phyloP scores from a whole-genome alignment of 306 rosid genomes.

The Sphenostylis stenocarpa region DNA sequence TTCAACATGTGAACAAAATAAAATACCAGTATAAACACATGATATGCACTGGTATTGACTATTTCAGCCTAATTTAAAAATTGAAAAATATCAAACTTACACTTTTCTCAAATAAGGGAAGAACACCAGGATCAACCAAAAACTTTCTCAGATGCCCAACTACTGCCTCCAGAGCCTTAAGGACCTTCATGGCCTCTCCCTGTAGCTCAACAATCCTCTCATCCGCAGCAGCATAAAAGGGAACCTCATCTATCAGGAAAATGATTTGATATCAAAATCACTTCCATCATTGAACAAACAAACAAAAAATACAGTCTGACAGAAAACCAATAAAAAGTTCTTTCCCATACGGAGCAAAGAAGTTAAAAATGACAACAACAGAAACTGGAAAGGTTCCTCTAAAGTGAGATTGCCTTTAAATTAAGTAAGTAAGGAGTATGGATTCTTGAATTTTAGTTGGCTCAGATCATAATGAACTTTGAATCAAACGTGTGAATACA shows the following conservation, averaged over 20 bases:
- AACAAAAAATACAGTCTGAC: background rate
- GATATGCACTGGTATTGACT: background rate
- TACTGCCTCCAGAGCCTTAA: slow-evolving; percentile 84
- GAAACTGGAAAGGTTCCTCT: background rate
- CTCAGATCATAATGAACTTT: background rate
- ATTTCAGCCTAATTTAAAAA: background rate
- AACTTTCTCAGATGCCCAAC: slow-evolving; percentile 90
- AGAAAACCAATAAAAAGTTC: background rate
- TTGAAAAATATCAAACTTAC: slow-evolving; percentile 51
- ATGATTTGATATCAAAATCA: slow-evolving; percentile 22
- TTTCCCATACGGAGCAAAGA: background rate
- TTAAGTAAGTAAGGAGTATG: background rate
- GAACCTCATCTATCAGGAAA: slow-evolving; percentile 74
- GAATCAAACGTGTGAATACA: background rate
- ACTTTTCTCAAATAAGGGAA: slow-evolving; percentile 92
- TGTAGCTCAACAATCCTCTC: slow-evolving; percentile 96
- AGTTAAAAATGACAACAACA: background rate
- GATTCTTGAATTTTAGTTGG: background rate
- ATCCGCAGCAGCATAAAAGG: slow-evolving; percentile 78
- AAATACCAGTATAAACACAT: slow-evolving; percentile 6
- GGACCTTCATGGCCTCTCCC: slow-evolving; percentile 90
- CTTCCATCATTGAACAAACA: slow-evolving; percentile 8
- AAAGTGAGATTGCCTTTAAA: background rate
- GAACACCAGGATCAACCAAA: slow-evolving; percentile 92
- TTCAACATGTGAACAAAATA: slow-evolving; percentile 11